These are phyloP conservation scores for Amanita rubescens DNA, from an alignment of 768 basidiomycete species.

Conservation along the genomic window DNA sequence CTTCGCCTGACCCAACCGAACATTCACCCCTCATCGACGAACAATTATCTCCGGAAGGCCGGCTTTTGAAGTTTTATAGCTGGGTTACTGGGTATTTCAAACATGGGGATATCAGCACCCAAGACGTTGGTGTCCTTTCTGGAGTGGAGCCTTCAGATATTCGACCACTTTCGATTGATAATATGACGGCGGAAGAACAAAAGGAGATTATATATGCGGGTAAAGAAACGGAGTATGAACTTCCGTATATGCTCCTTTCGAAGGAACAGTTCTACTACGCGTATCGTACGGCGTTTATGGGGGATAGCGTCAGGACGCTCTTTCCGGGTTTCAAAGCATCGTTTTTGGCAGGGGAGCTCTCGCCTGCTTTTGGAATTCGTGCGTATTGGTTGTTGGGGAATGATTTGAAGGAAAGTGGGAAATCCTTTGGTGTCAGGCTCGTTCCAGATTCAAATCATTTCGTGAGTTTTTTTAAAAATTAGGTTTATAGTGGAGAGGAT, in stretches of 20 bases:
- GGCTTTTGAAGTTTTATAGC: neutral
- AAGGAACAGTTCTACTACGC: neutral
- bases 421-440: neutral
- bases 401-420: neutral
- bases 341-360: neutral
- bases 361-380: neutral
- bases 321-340: neutral
- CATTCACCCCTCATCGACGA: neutral
- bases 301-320: neutral
- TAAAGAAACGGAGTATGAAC: neutral
- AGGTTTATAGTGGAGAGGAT: neutral
- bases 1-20: too few relatives aligned
- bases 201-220: neutral
- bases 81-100: neutral
- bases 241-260: neutral
- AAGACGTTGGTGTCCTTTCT: neutral
- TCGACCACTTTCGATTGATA: neutral
- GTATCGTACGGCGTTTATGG: neutral
- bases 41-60: neutral
- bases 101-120: neutral
- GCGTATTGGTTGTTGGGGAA: neutral
- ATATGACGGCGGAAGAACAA: slow-evolving; percentile 1
- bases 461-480: neutral
- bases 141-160: neutral
- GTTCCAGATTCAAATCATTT: slow-evolving; percentile 1